Evolutionary conservation across 176 grass and related monocot genomes (phyloP).

Genomic region (Cocos nucifera): DNA sequence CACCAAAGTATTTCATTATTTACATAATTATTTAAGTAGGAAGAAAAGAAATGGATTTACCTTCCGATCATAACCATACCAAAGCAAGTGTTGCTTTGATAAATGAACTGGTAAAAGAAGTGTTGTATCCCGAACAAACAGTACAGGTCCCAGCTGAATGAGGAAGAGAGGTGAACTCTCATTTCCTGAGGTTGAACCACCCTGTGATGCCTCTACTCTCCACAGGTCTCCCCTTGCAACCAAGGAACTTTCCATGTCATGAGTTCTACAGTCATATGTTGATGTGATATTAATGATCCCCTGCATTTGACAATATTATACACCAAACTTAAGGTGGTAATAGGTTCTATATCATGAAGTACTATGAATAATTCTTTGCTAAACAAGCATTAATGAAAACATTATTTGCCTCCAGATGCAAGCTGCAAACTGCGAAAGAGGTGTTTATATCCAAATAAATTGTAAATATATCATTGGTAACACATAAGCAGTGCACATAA

Average conservation of each 20-base stretch:
- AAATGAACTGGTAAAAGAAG: slow-evolving; percentile 57
- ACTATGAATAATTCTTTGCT: too few relatives aligned
- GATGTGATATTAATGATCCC: slow-evolving; percentile 44
- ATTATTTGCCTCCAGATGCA: too few relatives aligned
- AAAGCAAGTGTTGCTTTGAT: slow-evolving; percentile 60
- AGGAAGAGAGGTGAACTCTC: slow-evolving; percentile 31
- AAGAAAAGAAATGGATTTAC: slow-evolving; percentile 10
- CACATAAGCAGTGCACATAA: too few relatives aligned
- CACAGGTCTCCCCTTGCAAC: slow-evolving; percentile 47
- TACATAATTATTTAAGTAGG: too few relatives aligned
- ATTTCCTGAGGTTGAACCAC: slow-evolving; percentile 8
- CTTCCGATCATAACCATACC: slow-evolving; percentile 68
- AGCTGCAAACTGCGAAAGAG: too few relatives aligned
- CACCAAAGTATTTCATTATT: too few relatives aligned
- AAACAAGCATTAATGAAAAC: too few relatives aligned
- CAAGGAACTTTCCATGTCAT: slow-evolving; percentile 59
- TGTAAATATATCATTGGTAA: too few relatives aligned
- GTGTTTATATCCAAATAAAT: too few relatives aligned
- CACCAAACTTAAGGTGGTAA: background rate
- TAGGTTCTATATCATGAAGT: too few relatives aligned
- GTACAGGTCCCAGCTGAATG: slow-evolving; percentile 52
- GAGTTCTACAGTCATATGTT: slow-evolving; percentile 43
- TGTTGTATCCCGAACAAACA: slow-evolving; percentile 55
- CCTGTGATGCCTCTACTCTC: slow-evolving; percentile 51
- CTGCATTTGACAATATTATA: slow-evolving; percentile 12